Base-by-base conservation (phyloP, 2,329 filamentous ascomycete species). In the Fonsecaea multimorphosa region DNA sequence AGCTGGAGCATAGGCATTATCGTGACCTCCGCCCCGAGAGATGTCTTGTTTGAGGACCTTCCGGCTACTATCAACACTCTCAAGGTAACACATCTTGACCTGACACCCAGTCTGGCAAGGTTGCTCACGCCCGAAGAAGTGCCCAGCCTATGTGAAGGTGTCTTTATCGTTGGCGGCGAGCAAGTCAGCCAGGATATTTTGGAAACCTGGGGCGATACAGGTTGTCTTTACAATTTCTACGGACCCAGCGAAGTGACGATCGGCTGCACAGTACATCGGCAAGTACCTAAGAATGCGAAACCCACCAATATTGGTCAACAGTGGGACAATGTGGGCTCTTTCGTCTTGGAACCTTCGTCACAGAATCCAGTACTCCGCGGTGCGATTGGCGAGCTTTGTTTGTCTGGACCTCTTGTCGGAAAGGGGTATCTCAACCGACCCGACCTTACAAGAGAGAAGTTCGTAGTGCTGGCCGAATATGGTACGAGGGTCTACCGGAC, bases 231-330 rank as follows among this genome's bases (percentile, higher is more conserved):
- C 80, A 97, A 97, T 73, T 93, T 92, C 2, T 92, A 97, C 70
- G 93, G 93, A 0, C 94, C 93, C 0, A 97, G 93, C 0, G 94
- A 97, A 76, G 91, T 92, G 0, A 97, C 93, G 0, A 97, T 97
- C 69, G 93, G 93, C 4, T 91, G 93, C 38, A 97, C 93, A 0
- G 96, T 95, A 85, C 93, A 90, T 72, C 89, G 89, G n/a, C 85
- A 91, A 36, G 91, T 97, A 7, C 91, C 91, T 0, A 77, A 81
- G 22, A 91, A 90, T 69, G 92, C 92, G 0, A 90, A 92, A 32
- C 87, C 93, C 0, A 91, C 92, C 11, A 97, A 97, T 72, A 97
- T 97, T 71, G 93, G 93, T 0, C 85, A 84, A 29, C 91, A 92
- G 69, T 97, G 97, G 70, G 86, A 89, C 70, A 97, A 97, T 68